Percentiles rank a stretch among this genome's conserved stretches.
Evolutionary conservation across 352 stramenopile species (phyloP).

Genomic region (Globisporangium sylvaticum): DNA sequence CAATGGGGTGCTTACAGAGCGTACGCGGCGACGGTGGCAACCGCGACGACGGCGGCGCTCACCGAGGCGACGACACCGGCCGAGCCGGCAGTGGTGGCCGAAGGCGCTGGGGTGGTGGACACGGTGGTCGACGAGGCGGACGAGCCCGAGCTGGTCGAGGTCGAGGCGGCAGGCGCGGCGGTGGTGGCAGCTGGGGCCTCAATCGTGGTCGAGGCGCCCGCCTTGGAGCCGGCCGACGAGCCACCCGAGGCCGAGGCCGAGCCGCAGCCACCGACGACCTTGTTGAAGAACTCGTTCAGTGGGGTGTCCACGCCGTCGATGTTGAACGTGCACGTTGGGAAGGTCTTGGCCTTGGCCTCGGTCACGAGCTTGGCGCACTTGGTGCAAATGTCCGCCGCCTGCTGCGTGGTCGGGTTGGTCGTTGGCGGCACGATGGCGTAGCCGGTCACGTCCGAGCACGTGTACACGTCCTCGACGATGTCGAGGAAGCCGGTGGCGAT

Average conservation of each 20-base stretch:
- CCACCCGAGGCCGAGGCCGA: not conserved
- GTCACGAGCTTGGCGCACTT: conserved; percentile 9
- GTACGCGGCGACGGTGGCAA: conserved; percentile 3
- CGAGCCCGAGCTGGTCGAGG: not conserved
- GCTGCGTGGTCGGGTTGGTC: not conserved
- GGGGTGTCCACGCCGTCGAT: conserved; percentile 8
- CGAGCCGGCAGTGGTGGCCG: not conserved
- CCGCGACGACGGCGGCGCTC: conserved; percentile 4
- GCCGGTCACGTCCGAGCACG: conserved; percentile 3
- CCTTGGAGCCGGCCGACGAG: conserved; percentile 1
- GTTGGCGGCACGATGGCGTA: conserved; percentile 5
- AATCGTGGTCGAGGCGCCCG: not conserved
- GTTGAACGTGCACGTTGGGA: conserved; percentile 7
- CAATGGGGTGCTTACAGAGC: conserved; percentile 6
- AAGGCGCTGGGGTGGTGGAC: not conserved
- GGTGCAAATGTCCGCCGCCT: conserved; percentile 6
- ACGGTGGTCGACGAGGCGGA: not conserved
- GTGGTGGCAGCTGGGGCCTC: not conserved
- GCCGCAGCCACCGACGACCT: conserved; percentile 1
- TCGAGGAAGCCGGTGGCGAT: not conserved
- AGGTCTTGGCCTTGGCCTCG: conserved; percentile 10
- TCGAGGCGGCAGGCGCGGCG: not conserved
- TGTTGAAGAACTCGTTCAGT: conserved; percentile 5
- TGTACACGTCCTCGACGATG: not conserved
- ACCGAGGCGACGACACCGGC: conserved; percentile 2